phyloP scores from a whole-genome alignment of 129 eudicot species.

The Artemisia argyi region DNA sequence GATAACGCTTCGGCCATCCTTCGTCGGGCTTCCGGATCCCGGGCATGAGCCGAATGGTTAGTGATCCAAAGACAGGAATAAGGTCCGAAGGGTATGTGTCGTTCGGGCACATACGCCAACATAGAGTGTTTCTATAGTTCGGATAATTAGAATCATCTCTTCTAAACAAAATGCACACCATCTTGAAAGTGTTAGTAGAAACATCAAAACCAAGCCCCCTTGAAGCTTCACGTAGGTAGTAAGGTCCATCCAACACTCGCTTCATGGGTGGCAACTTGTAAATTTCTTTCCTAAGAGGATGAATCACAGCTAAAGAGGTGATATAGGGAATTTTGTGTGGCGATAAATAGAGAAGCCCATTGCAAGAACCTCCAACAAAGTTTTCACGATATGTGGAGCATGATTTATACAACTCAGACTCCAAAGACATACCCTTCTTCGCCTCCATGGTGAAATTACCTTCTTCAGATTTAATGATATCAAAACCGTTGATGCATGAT shows the following conservation, averaged over 20 bases:
- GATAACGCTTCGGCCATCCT: too few relatives aligned
- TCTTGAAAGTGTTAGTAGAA: not conserved
- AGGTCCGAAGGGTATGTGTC: too few relatives aligned
- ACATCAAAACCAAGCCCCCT: conserved; percentile 2
- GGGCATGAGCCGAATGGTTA: too few relatives aligned
- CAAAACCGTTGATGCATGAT: not conserved
- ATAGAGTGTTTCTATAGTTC: too few relatives aligned
- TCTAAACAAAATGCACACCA: not conserved
- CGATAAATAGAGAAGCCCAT: not conserved
- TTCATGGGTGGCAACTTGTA: not conserved
- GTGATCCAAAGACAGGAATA: too few relatives aligned
- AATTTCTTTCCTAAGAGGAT: conserved; percentile 2
- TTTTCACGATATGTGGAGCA: not conserved
- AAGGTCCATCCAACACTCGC: not conserved
- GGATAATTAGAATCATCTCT: too few relatives aligned
- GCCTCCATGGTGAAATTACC: not conserved
- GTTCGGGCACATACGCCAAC: too few relatives aligned
- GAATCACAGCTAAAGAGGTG: not conserved
- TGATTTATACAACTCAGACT: too few relatives aligned
- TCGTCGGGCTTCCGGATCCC: too few relatives aligned
- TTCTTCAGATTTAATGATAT: not conserved
- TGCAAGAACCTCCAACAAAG: not conserved
- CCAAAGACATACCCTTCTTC: not conserved
- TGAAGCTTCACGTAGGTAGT: not conserved
- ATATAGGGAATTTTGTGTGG: too few relatives aligned